Evolutionary conservation across 1,139 yeast genomes (phyloP).

Genomic region (Meyerozyma carpophila): DNA sequence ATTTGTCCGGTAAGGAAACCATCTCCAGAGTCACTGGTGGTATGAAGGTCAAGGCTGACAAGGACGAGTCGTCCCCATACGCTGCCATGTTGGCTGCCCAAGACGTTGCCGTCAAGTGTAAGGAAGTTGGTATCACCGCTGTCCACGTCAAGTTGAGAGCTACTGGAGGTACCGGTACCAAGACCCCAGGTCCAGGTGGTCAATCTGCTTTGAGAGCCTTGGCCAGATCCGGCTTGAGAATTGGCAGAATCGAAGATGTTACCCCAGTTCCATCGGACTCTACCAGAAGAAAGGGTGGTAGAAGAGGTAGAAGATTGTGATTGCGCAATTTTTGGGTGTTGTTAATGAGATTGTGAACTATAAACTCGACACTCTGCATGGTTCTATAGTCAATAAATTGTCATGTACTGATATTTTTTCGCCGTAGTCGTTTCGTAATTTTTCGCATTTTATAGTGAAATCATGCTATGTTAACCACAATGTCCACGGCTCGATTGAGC

Average conservation of each 20-base stretch:
- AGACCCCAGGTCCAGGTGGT: constrained; percentile 99
- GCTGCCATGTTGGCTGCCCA: constrained; percentile 99
- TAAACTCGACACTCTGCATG: constrained; percentile 2
- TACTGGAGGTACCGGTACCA: constrained; percentile 99
- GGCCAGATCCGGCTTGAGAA: constrained; percentile 99
- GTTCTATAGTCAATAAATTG: constrained; percentile 1
- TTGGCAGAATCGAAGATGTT: constrained; percentile 99
- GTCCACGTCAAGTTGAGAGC: constrained; percentile 99
- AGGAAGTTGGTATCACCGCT: constrained; percentile 99
- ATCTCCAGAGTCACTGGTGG: constrained; percentile 99
- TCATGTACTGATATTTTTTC: not conserved
- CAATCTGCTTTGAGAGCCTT: constrained; percentile 99
- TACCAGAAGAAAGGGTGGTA: constrained; percentile 99
- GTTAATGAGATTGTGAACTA: constrained; percentile 1
- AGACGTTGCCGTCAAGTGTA: constrained; percentile 98
- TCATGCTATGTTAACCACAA: not conserved
- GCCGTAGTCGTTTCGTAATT: not conserved
- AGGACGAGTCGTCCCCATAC: constrained; percentile 99
- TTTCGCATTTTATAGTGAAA: not conserved
- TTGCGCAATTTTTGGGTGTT: constrained; percentile 11
- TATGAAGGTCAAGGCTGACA: constrained; percentile 99
- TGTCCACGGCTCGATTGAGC: not conserved
- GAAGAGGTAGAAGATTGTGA: constrained; percentile 99
- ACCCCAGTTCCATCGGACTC: constrained; percentile 99
- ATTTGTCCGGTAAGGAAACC: constrained; percentile 99